Percentiles rank a stretch among this genome's conserved stretches.
These are phyloP conservation scores for Kurtzmaniella quercitrusa DNA, from an alignment of 1,139 yeast genomes.

Conservation along the genomic window DNA sequence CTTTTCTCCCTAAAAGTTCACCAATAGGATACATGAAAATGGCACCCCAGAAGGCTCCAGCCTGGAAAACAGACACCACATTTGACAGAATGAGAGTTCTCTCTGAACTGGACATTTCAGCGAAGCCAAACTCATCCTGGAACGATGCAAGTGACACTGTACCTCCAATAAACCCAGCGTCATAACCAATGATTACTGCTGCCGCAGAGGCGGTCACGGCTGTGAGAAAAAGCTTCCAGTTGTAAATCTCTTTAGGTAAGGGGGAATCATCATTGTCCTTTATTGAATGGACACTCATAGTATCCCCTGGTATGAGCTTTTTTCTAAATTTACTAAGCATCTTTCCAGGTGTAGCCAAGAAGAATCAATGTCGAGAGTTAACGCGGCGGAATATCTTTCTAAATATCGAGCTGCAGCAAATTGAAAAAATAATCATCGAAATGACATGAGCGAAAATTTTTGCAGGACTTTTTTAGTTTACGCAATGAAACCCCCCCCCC, in stretches of 20 bases:
- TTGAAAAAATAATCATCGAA: not conserved
- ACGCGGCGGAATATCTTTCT: conserved; percentile 2
- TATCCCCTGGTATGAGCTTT: conserved; percentile 11
- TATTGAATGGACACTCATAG: conserved; percentile 12
- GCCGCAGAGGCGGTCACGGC: conserved; percentile 27
- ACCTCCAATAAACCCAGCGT: conserved; percentile 33
- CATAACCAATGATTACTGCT: conserved; percentile 33
- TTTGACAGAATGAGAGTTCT: conserved; percentile 19
- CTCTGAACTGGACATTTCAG: conserved; percentile 14
- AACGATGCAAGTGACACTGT: conserved; percentile 26
- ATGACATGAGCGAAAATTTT: not conserved
- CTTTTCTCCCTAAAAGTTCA: conserved; percentile 23
- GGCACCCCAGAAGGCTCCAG: conserved; percentile 33
- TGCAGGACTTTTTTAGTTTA: not conserved
- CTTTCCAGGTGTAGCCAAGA: not conserved
- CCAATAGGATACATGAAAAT: conserved; percentile 27
- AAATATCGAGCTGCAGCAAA: not conserved
- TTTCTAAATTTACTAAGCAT: conserved; percentile 6
- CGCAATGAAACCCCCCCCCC: conserved; percentile 3
- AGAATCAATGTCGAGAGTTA: not conserved
- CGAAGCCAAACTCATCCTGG: conserved; percentile 23
- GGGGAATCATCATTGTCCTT: conserved; percentile 11
- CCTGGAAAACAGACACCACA: conserved; percentile 34
- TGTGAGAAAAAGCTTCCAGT: conserved; percentile 16
- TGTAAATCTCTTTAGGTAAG: conserved; percentile 22